Evolutionary conservation across 2,329 filamentous ascomycete species (phyloP).

Genomic region (Aspergillus chevalieri): DNA sequence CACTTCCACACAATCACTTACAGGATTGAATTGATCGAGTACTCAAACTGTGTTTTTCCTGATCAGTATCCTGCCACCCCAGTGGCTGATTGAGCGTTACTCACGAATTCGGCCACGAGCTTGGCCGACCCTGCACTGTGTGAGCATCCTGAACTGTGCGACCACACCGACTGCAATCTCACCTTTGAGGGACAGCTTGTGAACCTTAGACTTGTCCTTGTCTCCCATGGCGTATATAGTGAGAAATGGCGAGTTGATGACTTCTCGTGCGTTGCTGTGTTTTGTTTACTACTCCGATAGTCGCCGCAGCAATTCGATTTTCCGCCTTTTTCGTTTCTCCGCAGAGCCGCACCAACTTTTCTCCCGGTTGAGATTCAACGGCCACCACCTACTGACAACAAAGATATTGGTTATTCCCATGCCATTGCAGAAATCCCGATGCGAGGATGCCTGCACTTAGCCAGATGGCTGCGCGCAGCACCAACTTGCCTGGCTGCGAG

Average conservation of each 20-base stretch:
- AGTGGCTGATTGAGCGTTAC: slow-evolving; percentile 30
- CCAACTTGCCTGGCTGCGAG: slow-evolving; percentile 25
- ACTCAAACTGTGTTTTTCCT: slow-evolving; percentile 70
- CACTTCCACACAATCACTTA: slow-evolving; percentile 39
- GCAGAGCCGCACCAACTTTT: slow-evolving; percentile 20
- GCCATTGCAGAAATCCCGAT: slow-evolving; percentile 35
- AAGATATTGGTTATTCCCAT: slow-evolving; percentile 15
- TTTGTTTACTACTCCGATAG: slow-evolving; percentile 35
- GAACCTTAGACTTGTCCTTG: slow-evolving; percentile 74
- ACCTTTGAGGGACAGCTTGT: slow-evolving; percentile 70
- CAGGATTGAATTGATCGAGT: slow-evolving; percentile 95
- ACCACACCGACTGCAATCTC: neutral
- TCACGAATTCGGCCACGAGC: slow-evolving; percentile 89
- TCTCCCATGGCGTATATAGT: slow-evolving; percentile 27
- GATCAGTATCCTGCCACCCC: slow-evolving; percentile 3
- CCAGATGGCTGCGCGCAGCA: slow-evolving; percentile 41
- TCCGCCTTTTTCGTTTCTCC: slow-evolving; percentile 20
- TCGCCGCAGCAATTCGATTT: slow-evolving; percentile 31
- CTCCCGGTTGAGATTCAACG: neutral
- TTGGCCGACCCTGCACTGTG: slow-evolving; percentile 61
- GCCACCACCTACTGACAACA: neutral
- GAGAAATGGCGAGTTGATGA: neutral
- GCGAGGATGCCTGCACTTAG: slow-evolving; percentile 44
- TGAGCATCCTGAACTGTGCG: neutral
- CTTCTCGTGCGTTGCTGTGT: slow-evolving; percentile 3